Percentiles rank a stretch among this genome's conserved stretches.
Conservation (phyloP, 1,139 yeast species). For the Yamadazyma membranifaciens region DNA sequence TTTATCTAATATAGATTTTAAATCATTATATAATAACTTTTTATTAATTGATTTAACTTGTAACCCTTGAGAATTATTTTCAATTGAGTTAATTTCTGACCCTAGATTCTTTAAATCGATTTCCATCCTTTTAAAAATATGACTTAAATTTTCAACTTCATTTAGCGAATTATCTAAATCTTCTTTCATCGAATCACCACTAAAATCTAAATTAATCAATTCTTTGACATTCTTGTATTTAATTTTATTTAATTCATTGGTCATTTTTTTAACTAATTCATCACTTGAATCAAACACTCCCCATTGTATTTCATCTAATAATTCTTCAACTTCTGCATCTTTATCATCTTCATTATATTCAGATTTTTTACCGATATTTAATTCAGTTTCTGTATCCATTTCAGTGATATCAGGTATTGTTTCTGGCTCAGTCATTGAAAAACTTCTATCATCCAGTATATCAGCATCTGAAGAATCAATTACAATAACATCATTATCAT, state of each 20-base stretch:
- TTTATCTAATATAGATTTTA: conserved; percentile 64
- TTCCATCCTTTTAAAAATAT: conserved; percentile 44
- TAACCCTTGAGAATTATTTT: conserved; percentile 74
- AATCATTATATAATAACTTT: conserved; percentile 66
- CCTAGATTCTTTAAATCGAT: conserved; percentile 45
- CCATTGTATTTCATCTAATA: conserved; percentile 78
- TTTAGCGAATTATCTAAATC: conserved; percentile 45
- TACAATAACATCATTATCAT: conserved; percentile 7
- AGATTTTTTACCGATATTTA: conserved; percentile 22
- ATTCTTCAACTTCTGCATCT: conserved; percentile 57
- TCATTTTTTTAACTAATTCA: conserved; percentile 54
- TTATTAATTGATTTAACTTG: conserved; percentile 85
- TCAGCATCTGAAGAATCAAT: conserved; percentile 17
- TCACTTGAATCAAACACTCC: conserved; percentile 61
- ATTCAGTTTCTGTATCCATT: conserved; percentile 15
- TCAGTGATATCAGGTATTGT: conserved; percentile 13
- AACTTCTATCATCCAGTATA: conserved; percentile 15
- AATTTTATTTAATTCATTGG: conserved; percentile 43
- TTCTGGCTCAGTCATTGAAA: conserved; percentile 14
- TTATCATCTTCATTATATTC: conserved; percentile 23
- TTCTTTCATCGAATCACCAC: conserved; percentile 31
- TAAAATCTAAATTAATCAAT: conserved; percentile 40
- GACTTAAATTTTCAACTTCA: conserved; percentile 67
- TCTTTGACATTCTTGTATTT: conserved; percentile 40
- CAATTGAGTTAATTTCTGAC: conserved; percentile 69